These are phyloP conservation scores for Podospora anserina DNA, from an alignment of 495 filamentous ascomycete genomes.

Conservation along the genomic window DNA sequence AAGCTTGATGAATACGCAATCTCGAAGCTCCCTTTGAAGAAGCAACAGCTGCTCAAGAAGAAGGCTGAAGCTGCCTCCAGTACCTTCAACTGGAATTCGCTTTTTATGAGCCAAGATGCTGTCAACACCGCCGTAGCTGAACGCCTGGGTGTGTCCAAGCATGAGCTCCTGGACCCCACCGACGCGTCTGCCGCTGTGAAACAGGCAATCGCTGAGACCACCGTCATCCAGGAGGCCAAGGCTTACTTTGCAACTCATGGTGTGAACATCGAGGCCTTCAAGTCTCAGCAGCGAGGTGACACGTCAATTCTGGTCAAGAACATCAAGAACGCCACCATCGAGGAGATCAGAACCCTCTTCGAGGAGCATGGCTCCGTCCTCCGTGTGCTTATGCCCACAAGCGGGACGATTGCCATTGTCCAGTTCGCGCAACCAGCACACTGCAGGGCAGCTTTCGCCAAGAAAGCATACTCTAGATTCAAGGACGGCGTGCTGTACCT, in stretches of 20 bases:
- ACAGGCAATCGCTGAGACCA: conserved; percentile 94
- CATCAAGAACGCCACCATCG: conserved; percentile 72
- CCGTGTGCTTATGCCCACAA: conserved; percentile 84
- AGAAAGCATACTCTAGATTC: conserved; percentile 81
- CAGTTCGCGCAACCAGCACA: conserved; percentile 76
- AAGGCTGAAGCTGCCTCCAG: conserved; percentile 71
- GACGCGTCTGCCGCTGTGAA: conserved; percentile 90
- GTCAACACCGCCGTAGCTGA: conserved; percentile 88
- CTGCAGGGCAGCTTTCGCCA: conserved; percentile 74
- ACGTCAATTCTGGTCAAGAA: conserved; percentile 92
- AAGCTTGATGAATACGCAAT: conserved; percentile 83
- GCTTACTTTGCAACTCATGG: conserved; percentile 81
- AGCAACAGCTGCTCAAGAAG: conserved; percentile 83
- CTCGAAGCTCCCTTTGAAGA: conserved; percentile 86
- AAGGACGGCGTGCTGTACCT: conserved; percentile 90
- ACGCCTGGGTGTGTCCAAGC: conserved; percentile 81
- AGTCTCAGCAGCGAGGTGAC: conserved; percentile 75
- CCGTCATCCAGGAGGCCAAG: conserved; percentile 94
- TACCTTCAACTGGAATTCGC: conserved; percentile 92
- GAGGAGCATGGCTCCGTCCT: conserved; percentile 70
- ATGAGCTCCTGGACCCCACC: conserved; percentile 88
- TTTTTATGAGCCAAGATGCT: conserved; percentile 97
- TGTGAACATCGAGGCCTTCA: conserved; percentile 88
- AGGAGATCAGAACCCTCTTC: conserved; percentile 64
- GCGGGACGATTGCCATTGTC: conserved; percentile 87